Evolutionary conservation across 257 asterid genomes (phyloP), one percentile per base, ranked within the genome.

Genomic region (Paraleonurus japonicus): DNA sequence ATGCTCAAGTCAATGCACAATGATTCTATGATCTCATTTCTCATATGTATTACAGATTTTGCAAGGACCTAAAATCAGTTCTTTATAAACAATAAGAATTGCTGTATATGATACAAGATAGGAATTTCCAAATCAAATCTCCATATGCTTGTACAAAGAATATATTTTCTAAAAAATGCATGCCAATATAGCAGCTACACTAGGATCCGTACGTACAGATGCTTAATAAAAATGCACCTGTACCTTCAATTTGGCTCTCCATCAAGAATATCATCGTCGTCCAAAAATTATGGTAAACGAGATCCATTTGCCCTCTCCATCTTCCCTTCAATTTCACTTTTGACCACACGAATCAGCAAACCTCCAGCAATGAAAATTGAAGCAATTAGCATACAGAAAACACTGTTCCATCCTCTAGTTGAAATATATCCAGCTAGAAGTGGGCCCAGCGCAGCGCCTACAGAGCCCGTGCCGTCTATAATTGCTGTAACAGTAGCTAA

Each of bases 391-490:
- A 92, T 83, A 26, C 81, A 58, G 79, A 95, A 95, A 4, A 95
- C 95, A 45, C 89, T 85, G 73, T 89, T 89, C 99, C 99, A 95
- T 76, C 99, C 99, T 71, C 86, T 83, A 1, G 96, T 89, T 7
- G 94, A 87, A 65, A 92, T 87, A 80, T 92, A 95, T 32, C 99
- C 97, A n/a, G 96, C 98, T 47, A 95, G 76, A 82, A 95, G 97
- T 3, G 98, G 98, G 23, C 98, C 99, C 45, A 92, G 65, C 32
- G 97, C 98, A 7, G 95, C 99, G 35, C 99, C 97, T 9, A 89
- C 88, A 27, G 99, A 95, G 71, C 98, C 99, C 15, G 99, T 95
- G 8, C 95, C 99, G 59, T 95, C 98, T 76, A 95, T 95, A 59
- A 95, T 92, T 23, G 98, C 99, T 20, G 97, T 71, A 22, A 95